These are phyloP conservation scores for Misopates orontium DNA, from an alignment of 257 asterid genomes.

Conservation along the genomic window DNA sequence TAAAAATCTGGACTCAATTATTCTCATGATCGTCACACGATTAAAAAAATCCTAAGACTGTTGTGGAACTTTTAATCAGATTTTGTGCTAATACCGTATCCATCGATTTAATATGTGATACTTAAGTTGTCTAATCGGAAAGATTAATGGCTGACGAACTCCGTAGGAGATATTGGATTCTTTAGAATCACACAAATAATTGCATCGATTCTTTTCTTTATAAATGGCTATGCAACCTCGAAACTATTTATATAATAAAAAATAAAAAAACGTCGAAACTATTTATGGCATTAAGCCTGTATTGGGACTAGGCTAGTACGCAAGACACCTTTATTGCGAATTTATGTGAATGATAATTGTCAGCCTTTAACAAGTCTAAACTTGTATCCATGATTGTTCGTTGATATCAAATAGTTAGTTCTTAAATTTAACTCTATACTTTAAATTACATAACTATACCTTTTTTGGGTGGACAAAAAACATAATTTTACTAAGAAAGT, in stretches of 20 bases:
- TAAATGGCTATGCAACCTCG: slow-evolving; percentile 13
- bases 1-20: slow-evolving; percentile 4
- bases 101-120: slow-evolving; percentile 13
- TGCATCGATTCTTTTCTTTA: slow-evolving; percentile 18
- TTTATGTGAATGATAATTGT: too few species aligned
- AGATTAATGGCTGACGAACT: slow-evolving; percentile 31
- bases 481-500: too few species aligned
- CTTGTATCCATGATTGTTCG: too few species aligned
- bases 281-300: too few species aligned
- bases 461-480: too few species aligned
- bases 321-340: too few species aligned
- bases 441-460: too few species aligned
- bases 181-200: slow-evolving; percentile 1
- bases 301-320: too few species aligned
- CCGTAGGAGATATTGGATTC: slow-evolving; percentile 30
- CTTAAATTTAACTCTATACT: too few species aligned
- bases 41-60: not conserved
- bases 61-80: slow-evolving; percentile 11
- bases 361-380: too few species aligned
- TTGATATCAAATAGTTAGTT: too few species aligned
- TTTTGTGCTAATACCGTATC: slow-evolving; percentile 18
- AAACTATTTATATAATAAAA: not conserved
- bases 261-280: too few species aligned
- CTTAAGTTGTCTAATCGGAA: slow-evolving; percentile 25
- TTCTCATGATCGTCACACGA: not conserved